Evolutionary conservation across 2,329 filamentous ascomycete genomes (phyloP), one percentile per base, ranked within the genome.

Genomic region (Diaporthe sp.): DNA sequence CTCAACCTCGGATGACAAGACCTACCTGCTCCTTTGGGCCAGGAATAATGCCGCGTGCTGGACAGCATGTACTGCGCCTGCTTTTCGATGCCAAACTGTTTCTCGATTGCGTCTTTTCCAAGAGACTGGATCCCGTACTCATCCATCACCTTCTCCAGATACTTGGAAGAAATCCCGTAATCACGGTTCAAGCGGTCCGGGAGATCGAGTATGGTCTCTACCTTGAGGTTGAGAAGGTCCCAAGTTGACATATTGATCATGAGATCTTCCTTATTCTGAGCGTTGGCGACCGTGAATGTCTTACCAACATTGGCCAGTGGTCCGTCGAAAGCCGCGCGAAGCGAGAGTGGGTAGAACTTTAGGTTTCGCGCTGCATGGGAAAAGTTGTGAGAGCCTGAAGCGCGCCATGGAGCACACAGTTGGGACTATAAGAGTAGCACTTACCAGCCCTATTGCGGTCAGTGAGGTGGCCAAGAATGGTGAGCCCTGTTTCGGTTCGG

Each of bases 11-110:
- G 13, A 22, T 70, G 7, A 54, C 38, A 15, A 22, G 38, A 79
- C 83, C 76, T 73, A 87, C 86, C 86, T n/a, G 79, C 84, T 64
- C 82, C 82, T 72, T 88, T 88, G 0, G 86, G 86, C 86, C 86
- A 88, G 0, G 85, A 87, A 76, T 88, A 88, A 76, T 88, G 86
- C 0, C 82, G 79, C 1, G 86, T 87, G 13, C 79, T 83, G n/a
- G 81, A 78, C 6, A 87, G 74, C 72, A 86, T 81, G 58, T 84
- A 85, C 69, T 83, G 79, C 2, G 76, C 77, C 0, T 83, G 82
- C 28, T 83, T 81, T 8, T 72, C 60, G 2, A 84, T 79, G 0
- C 77, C 72, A 54, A 81, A 85, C 19, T 81, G 73, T 6, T 77
- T 77, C 72, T 87, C 85, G 1, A 87, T 77, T 0, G 73, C 64